Evolutionary conservation across 805 yeast species (phyloP), one percentile per base, ranked within the genome.

Genomic region (Nakazawaea wyomingensis): DNA sequence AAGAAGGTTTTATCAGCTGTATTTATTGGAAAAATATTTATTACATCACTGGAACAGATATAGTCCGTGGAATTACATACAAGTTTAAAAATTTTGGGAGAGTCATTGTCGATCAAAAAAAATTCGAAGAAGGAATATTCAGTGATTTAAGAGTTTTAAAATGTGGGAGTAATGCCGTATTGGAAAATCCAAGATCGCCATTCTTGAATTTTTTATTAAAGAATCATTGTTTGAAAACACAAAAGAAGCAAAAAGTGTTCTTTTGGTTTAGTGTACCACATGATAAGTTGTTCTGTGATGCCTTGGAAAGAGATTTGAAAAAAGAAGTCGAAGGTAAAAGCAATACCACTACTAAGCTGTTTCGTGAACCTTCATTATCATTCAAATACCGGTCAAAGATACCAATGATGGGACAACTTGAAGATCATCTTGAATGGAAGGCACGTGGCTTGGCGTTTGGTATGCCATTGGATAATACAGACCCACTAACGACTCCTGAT

Each of bases 231-330:
- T 69, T 91, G 20, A 74, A 96, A 53, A 91, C 99, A 0, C 97
- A 91, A 55, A 91, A 91, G 72, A 91, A 93, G 56, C 99, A 91
- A 60, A 91, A 93, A 57, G 97, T 91, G 34, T 91, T 91, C 59
- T 88, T 84, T 61, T 93, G 98, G 98, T 89, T 85, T 60, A 84
- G 90, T 56, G 97, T 93, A 8, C 93, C 93, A 19, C 98, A 91
- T 62, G 96, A 90, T 57, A 80, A 84, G 57, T 68, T 91, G 34
- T 90, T 93, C 74, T 80, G 88, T 2, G 98, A 93, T 62, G 97
- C 97, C 0, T 65, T 93, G 35, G 97, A 90, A 59, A 72, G 98
- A 53, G 98, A 93, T 59, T 64, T 90, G 56, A 89, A 87, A 62
- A 80, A 85, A 52, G 96, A 90, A 57, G 13, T 36, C 22, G 59